Evolutionary conservation across 306 rosid species (phyloP), one percentile per base, ranked within the genome.

Genomic region (Ziziphus jujuba): DNA sequence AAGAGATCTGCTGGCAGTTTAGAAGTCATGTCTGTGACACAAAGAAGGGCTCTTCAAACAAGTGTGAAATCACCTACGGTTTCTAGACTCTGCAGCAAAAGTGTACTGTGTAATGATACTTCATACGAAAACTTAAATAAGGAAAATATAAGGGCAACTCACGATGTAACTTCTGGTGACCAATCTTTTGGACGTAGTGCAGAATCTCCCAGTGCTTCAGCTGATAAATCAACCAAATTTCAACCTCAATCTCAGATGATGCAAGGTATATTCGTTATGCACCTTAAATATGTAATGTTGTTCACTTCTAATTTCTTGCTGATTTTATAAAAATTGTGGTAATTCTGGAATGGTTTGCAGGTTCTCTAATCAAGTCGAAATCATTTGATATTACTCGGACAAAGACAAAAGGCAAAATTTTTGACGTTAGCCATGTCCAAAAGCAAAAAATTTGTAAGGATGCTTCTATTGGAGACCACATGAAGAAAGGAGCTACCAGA

Each of bases 121-220:
- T 67, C 78, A 19, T 24, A 10, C 44, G 21, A 22, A 25, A 69
- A 73, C 52, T n/a, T n/a, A 33, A 9, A 52, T 59, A 69, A 5
- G 68, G 49, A 14, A 40, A 69, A 74, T 59, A n/a, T 15, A 20
- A 67, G 63, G 47, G 72, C 73, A 34, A 69, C 73, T 16, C 69
- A 67, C 0, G 15, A 21, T 15, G 62, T 38, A 8, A 33, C 43
- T 38, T 71, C 70, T 23, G 47, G 60, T 55, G 53, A 57, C 13
- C 64, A 10, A 57, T 57, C 25, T 54, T 57, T 54, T 34, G 15
- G 16, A 19, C 35, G 56, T 67, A 55, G 53, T 67, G 50, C 45
- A 47, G 63, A 61, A 53, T 55, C 34, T 56, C 59, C 20, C 8
- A 28, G 44, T 47, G 38, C 17, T 44, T 6, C 23, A 51, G 75